Base-by-base conservation (phyloP, 768 basidiomycete genomes). In the Sarcomyxa edulis region DNA sequence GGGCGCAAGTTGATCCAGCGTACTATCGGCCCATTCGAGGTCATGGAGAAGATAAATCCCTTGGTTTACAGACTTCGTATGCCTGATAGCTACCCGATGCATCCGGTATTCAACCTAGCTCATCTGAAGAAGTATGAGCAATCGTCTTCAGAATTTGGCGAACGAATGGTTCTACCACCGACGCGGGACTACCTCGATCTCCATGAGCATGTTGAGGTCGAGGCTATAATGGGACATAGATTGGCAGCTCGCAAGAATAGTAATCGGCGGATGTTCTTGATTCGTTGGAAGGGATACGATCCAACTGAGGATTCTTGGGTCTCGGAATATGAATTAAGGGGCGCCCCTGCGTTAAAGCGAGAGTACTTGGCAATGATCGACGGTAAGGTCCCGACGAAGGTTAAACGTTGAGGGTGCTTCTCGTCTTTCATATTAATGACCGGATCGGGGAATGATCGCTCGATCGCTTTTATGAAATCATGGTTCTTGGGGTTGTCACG, bases 71-170 rank as follows among this genome's bases (percentile, higher is more conserved):
- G 35, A 8, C 7, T 43, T 10, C 31, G 34, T 11, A 28, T 43
- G 14, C 42, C 36, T 11, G 35, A 22, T 19, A 37, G 32, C 21
- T 46, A 45, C 31, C 39, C 40, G 14, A 45, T 45, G 43, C 43
- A 45, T 32, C 44, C 48, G 8, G 40, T 42, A 8, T 12, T 39
- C 7, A 39, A 42, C 16, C 12, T 42, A 12, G 21, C 32, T 10
- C 40, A 42, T 21, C 16, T 42, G 3, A 24, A 29, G 15, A 11
- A 19, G 5, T 39, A 39, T 25, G 18, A 6, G 5, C 27, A 27
- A 7, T 39, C 37, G 10, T n/a, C 14, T 5, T n/a, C 26, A 21
- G 28, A 30, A 18, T 31, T 39, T 12, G 37, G 37, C 9, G 12
- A 6, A 12, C 26, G 37, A 7, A 30, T n/a, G 6, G 15, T 22